Conservation (phyloP, 305 asterid genomes). For the Solanum hybrid region DNA sequence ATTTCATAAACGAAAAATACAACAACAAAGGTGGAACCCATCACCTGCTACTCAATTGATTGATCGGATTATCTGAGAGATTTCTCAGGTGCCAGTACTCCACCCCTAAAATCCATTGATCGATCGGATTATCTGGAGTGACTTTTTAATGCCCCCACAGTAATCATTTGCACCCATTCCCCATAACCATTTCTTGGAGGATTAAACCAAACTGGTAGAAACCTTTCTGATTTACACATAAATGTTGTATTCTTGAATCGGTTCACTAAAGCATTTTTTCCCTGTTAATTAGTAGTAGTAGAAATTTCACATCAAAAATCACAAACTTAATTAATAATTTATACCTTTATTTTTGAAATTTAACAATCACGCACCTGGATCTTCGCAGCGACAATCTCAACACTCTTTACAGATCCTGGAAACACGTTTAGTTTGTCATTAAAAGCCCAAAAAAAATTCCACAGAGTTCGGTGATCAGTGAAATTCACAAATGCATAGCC, state of each 20-base stretch:
- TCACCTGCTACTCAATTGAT: conserved; percentile 18
- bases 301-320: background rate
- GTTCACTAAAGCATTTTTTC: conserved; percentile 29
- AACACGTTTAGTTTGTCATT: conserved; percentile 18
- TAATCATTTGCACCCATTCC: conserved; percentile 18
- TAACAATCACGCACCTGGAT: conserved; percentile 35
- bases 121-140: background rate
- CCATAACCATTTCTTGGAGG: conserved; percentile 58
- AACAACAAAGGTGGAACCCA: conserved; percentile 24
- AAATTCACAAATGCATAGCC: conserved; percentile 76
- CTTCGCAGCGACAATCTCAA: conserved; percentile 37
- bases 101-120: conserved; percentile 1
- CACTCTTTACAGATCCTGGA: conserved; percentile 17
- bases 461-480: conserved; percentile 22
- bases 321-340: background rate
- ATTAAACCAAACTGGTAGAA: conserved; percentile 33
- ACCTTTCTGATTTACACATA: conserved; percentile 37
- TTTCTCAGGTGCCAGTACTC: conserved; percentile 27
- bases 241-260: conserved; percentile 27
- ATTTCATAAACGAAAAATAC: background rate
- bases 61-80: background rate
- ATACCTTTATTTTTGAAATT: background rate
- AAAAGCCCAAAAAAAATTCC: conserved; percentile 21
- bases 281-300: conserved; percentile 19
- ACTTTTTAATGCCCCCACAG: conserved; percentile 29